Evolutionary conservation across 169 alveolate species (phyloP).

Genomic region (Plasmodium vivax): DNA sequence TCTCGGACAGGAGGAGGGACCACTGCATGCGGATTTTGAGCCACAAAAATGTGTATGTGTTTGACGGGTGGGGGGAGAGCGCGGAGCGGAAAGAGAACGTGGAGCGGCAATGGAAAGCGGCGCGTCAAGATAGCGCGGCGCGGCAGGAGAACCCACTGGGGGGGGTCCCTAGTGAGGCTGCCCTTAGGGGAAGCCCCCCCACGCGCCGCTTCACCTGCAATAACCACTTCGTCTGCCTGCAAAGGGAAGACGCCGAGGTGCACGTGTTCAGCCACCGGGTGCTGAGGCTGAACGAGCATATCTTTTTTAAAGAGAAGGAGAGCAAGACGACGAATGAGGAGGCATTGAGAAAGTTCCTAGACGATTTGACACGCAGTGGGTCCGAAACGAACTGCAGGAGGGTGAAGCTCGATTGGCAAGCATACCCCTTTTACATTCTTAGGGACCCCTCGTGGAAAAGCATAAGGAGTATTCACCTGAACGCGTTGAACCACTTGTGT

Average conservation of each 20-base stretch:
- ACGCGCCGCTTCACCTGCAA: slow-evolving; percentile 8
- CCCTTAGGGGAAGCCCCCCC: not conserved
- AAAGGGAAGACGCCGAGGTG: not conserved
- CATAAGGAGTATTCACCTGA: slow-evolving; percentile 6
- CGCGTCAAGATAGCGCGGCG: too few relatives aligned
- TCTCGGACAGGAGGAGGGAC: slow-evolving; percentile 9
- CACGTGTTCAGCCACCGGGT: not conserved
- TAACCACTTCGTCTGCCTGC: slow-evolving; percentile 29
- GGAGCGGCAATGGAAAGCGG: too few relatives aligned
- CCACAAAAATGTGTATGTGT: slow-evolving; percentile 17
- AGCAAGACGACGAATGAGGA: slow-evolving; percentile 1
- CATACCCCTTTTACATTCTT: not conserved
- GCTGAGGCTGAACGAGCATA: not conserved
- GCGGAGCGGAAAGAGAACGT: too few relatives aligned
- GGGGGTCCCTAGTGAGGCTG: too few relatives aligned
- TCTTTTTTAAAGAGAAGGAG: slow-evolving; percentile 36
- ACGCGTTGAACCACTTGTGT: slow-evolving; percentile 17
- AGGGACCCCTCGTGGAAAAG: slow-evolving; percentile 4
- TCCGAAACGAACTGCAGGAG: not conserved
- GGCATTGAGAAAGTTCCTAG: not conserved
- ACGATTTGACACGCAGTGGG: not conserved
- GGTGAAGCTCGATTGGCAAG: not conserved
- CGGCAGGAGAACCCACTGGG: too few relatives aligned
- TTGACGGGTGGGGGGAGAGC: not conserved
- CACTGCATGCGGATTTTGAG: slow-evolving; percentile 3